Percentiles rank a stretch among this genome's conserved stretches.
phyloP scores from a whole-genome alignment of 257 asterid species.

The Nicotiana benthamiana region DNA sequence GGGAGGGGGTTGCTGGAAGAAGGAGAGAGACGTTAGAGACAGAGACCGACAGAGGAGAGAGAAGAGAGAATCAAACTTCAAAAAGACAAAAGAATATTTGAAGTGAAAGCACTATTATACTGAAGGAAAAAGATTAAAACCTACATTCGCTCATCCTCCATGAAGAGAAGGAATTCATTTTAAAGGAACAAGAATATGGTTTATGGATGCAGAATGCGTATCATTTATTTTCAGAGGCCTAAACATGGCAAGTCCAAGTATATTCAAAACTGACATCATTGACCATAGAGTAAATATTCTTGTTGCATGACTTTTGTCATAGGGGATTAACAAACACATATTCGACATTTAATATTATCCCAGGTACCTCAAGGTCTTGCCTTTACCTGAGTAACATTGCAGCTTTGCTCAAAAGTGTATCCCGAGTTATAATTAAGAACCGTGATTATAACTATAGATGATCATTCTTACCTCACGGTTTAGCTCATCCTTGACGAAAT shows the following conservation, averaged over 20 bases:
- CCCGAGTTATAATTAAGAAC: constrained; percentile 16
- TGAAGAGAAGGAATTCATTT: constrained; percentile 7
- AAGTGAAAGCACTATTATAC: too few relatives aligned
- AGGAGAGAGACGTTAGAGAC: too few relatives aligned
- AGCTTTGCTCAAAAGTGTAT: too few relatives aligned
- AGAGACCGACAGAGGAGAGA: too few relatives aligned
- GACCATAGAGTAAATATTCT: constrained; percentile 21
- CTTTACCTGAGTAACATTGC: too few relatives aligned
- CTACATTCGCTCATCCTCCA: not conserved
- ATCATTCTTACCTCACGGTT: not conserved
- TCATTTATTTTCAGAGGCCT: constrained; percentile 27
- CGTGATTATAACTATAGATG: constrained; percentile 24
- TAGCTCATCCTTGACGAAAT: too few relatives aligned
- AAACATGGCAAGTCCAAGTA: constrained; percentile 5
- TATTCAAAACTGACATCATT: constrained; percentile 24
- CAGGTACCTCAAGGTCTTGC: constrained; percentile 24
- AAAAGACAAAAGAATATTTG: too few relatives aligned
- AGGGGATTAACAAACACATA: not conserved
- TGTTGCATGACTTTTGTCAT: constrained; percentile 4
- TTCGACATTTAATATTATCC: constrained; percentile 6
- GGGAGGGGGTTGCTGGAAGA: too few relatives aligned
- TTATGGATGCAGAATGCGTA: not conserved
- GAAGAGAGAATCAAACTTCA: too few relatives aligned
- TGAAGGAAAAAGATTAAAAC: not conserved
- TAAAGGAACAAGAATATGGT: constrained; percentile 19